A percentile compares a stretch with the other conserved stretches of the same genome.
phyloP scores from a whole-genome alignment of 2,329 filamentous ascomycete species.

The Coccinonectria pachysandricola region DNA sequence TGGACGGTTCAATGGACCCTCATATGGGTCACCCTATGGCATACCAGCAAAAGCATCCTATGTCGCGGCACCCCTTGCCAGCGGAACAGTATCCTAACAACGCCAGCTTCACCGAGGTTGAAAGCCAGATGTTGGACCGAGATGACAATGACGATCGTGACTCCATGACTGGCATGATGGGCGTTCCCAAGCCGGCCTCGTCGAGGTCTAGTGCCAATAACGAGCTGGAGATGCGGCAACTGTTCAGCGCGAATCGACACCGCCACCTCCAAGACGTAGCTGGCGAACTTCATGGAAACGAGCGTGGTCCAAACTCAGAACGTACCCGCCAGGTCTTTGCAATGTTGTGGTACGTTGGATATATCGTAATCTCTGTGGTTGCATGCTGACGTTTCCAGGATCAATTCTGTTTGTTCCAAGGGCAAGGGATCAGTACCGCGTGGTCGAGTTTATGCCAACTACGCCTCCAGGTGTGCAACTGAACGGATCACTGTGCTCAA shows the following conservation, averaged over 20 bases:
- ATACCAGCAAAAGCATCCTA: conserved; percentile 31
- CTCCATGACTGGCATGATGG: conserved; percentile 33
- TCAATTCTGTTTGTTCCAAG: conserved; percentile 60
- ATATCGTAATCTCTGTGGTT: conserved; percentile 6
- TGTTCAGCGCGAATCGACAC: conserved; percentile 59
- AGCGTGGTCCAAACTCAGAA: conserved; percentile 71
- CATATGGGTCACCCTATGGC: conserved; percentile 31
- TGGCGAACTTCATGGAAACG: conserved; percentile 65
- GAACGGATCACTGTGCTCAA: conserved; percentile 93
- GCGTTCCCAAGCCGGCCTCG: conserved; percentile 45
- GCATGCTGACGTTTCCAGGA: conserved; percentile 37
- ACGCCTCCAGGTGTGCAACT: conserved; percentile 83
- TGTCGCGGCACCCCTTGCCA: conserved; percentile 41
- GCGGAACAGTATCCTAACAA: conserved; percentile 42
- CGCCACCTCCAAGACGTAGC: conserved; percentile 63
- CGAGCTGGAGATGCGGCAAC: conserved; percentile 67
- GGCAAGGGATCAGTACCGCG: conserved; percentile 81
- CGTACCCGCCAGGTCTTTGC: conserved; percentile 78
- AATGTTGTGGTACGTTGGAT: conserved; percentile 63
- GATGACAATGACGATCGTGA: conserved; percentile 50
- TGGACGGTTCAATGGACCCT: conserved; percentile 37
- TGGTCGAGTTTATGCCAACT: conserved; percentile 89
- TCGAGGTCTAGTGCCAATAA: conserved; percentile 66
- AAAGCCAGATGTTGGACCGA: conserved; percentile 50
- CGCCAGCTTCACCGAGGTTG: conserved; percentile 45